phyloP scores from a whole-genome alignment of 805 yeast species.

The Candida chauliodis region DNA sequence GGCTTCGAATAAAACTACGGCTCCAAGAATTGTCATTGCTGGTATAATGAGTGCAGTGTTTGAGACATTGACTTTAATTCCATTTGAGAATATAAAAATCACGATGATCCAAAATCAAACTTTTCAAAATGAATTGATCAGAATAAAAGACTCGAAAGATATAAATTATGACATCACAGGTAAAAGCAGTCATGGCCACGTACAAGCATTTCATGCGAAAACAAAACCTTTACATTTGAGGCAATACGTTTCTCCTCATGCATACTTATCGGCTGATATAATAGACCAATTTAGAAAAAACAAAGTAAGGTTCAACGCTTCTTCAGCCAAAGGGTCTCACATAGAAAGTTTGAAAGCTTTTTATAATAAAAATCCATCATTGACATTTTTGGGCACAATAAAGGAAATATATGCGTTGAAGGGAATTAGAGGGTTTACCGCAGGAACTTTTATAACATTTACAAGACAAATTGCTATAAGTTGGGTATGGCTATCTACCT shows the following conservation, averaged over 20 bases:
- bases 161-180: conserved; percentile 23
- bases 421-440: conserved; percentile 75
- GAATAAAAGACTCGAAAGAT: conserved; percentile 15
- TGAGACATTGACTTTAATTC: conserved; percentile 81
- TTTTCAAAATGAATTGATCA: conserved; percentile 23
- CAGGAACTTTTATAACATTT: conserved; percentile 81
- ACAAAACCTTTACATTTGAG: conserved; percentile 20
- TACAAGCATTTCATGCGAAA: conserved; percentile 3
- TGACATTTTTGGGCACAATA: conserved; percentile 49
- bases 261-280: conserved; percentile 36
- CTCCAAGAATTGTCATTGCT: conserved; percentile 80
- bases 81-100: conserved; percentile 84
- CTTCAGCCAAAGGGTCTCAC: conserved; percentile 7
- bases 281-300: conserved; percentile 22
- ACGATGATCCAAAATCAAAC: conserved; percentile 70
- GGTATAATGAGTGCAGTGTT: conserved; percentile 79
- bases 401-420: conserved; percentile 67
- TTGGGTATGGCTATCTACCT: conserved; percentile 79
- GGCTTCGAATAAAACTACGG: conserved; percentile 58
- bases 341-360: conserved; percentile 20
- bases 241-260: conserved; percentile 41
- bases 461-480: conserved; percentile 76
- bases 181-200: conserved; percentile 20
- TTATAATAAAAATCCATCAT: conserved; percentile 53
- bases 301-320: conserved; percentile 10